Conservation (phyloP, 2,329 filamentous ascomycete genomes). For the Lecanicillium sp. region DNA sequence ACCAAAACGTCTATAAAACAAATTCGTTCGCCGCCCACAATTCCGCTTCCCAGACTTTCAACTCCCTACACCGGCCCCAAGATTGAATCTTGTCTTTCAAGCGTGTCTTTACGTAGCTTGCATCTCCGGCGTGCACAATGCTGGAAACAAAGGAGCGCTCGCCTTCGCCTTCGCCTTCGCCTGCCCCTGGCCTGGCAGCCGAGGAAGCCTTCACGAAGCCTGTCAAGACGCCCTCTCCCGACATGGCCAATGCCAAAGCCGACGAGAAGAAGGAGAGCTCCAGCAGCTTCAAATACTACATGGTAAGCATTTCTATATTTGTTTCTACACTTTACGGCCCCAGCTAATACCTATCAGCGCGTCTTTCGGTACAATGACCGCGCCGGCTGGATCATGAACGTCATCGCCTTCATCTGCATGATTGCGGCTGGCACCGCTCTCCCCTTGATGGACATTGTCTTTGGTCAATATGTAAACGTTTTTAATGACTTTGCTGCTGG, state of each 20-base stretch:
- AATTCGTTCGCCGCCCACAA: no score
- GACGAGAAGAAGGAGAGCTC: not conserved
- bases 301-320: conserved; percentile 2
- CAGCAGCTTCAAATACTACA: conserved; percentile 7
- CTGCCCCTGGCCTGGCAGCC: no score
- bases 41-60: no score
- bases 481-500: conserved; percentile 50
- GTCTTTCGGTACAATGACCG: conserved; percentile 31
- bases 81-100: no score
- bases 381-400: conserved; percentile 28
- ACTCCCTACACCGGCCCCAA: not conserved
- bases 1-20: no score
- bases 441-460: conserved; percentile 52
- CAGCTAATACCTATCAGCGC: conserved; percentile 16
- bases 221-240: no score
- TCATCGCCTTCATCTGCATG: conserved; percentile 26
- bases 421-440: conserved; percentile 29
- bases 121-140: no score
- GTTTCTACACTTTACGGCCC: not conserved
- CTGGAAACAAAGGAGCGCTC: conserved; percentile 2
- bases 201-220: no score
- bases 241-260: not conserved
- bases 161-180: not conserved
- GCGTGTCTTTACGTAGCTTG: no score
- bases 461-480: conserved; percentile 44